A percentile compares a stretch with the other conserved stretches of the same genome.
Evolutionary conservation across 176 grass and related monocot species (phyloP).

Genomic region (Musa beccarii): DNA sequence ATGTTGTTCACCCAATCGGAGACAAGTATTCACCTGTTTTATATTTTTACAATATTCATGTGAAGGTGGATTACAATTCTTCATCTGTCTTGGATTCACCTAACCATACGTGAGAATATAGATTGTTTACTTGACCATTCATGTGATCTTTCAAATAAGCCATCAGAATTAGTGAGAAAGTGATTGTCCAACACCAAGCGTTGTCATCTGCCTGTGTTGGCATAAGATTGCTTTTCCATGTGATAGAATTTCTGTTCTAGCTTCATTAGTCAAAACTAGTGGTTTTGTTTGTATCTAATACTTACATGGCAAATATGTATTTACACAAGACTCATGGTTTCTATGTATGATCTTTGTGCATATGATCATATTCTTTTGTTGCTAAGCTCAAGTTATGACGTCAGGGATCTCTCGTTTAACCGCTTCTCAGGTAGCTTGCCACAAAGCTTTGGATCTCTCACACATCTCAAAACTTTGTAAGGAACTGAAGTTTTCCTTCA

Average conservation of each 20-base stretch:
- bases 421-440: conserved; percentile 72
- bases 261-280: neutral
- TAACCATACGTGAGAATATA: neutral
- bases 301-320: neutral
- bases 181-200: neutral
- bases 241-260: neutral
- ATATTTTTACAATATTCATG: neutral
- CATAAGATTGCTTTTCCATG: neutral
- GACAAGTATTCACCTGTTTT: neutral
- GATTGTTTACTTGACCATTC: neutral
- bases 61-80: neutral
- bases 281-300: too few species aligned
- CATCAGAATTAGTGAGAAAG: neutral
- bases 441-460: conserved; percentile 59
- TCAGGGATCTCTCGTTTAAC: conserved; percentile 94
- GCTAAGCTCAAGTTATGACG: conserved; percentile 14
- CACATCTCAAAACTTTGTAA: conserved; percentile 65
- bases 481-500: conserved; percentile 15
- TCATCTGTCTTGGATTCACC: neutral
- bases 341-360: neutral
- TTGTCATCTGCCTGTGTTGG: neutral
- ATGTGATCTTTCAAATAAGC: neutral
- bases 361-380: neutral
- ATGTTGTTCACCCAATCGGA: neutral
- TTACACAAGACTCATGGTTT: too few species aligned